Conservation (phyloP, 2,329 filamentous ascomycete species). For the Aspergillus felis region DNA sequence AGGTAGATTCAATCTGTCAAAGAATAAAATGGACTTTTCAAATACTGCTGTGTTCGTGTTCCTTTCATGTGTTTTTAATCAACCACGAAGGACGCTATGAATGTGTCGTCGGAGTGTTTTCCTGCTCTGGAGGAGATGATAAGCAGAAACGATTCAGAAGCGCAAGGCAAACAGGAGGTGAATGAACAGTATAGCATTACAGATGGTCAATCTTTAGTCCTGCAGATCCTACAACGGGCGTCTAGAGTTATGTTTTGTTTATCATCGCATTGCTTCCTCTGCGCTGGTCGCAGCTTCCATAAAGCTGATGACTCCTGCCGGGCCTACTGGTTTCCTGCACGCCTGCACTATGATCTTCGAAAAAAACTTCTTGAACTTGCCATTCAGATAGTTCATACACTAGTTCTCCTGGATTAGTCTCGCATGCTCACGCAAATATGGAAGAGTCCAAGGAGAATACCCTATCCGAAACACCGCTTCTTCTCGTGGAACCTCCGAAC, state of each 20-base stretch:
- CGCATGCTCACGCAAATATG: constrained; percentile 4
- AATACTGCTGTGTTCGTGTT: neutral
- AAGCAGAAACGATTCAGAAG: neutral
- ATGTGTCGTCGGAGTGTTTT: neutral
- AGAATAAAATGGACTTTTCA: neutral
- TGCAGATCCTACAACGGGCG: neutral
- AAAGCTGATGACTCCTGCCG: neutral
- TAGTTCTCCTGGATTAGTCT: neutral
- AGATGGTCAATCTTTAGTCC: neutral
- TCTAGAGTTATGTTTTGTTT: neutral
- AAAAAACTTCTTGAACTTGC: neutral
- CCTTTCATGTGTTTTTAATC: neutral
- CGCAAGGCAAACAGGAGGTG: neutral
- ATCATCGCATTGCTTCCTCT: neutral
- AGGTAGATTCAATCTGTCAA: neutral
- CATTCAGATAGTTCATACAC: neutral
- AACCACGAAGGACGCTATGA: neutral
- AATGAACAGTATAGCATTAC: neutral
- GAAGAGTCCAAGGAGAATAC: constrained; percentile 9
- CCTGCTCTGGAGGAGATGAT: neutral
- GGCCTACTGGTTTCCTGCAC: neutral
- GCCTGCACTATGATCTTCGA: neutral
- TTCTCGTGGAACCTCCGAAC: neutral
- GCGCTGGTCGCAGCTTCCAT: neutral
- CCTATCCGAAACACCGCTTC: neutral